phyloP scores from a whole-genome alignment of 495 filamentous ascomycete species.

The Chlorociboria aeruginascens region DNA sequence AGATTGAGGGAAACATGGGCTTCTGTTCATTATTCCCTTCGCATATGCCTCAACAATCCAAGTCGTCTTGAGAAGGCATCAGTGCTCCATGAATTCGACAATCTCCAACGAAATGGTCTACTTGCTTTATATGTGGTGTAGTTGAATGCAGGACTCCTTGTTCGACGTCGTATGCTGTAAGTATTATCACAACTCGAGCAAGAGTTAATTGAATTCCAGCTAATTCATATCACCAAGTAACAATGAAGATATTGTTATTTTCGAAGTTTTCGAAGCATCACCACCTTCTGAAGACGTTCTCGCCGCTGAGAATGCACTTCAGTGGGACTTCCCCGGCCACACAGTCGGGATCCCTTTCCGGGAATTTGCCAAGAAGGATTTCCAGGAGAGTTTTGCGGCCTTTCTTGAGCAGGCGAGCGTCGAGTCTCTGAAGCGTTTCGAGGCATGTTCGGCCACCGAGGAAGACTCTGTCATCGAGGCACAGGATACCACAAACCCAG shows the following conservation, averaged over 20 bases:
- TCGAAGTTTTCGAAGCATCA: conserved; percentile 41
- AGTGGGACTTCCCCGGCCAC: conserved; percentile 37
- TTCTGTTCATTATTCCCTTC: conserved; percentile 23
- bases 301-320: conserved; percentile 26
- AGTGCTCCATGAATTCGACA: conserved; percentile 24
- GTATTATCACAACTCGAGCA: conserved; percentile 10
- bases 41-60: conserved; percentile 20
- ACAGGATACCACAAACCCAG: conserved; percentile 37
- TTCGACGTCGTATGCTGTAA: conserved; percentile 30
- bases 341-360: conserved; percentile 24
- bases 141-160: conserved; percentile 48
- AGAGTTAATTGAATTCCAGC: conserved; percentile 2
- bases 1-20: conserved; percentile 21
- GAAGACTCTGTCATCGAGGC: conserved; percentile 30
- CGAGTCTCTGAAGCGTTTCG: conserved; percentile 40
- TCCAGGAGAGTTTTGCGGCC: conserved; percentile 33
- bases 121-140: conserved; percentile 36
- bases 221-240: no score
- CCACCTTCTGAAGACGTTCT: conserved; percentile 28
- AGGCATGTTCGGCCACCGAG: conserved; percentile 38
- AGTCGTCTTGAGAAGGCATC: conserved; percentile 26
- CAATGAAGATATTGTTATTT: no score
- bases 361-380: conserved; percentile 27
- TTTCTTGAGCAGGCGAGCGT: conserved; percentile 48
- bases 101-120: conserved; percentile 20